phyloP scores from a whole-genome alignment of 352 stramenopile species.

The Phytophthora tentaculata region DNA sequence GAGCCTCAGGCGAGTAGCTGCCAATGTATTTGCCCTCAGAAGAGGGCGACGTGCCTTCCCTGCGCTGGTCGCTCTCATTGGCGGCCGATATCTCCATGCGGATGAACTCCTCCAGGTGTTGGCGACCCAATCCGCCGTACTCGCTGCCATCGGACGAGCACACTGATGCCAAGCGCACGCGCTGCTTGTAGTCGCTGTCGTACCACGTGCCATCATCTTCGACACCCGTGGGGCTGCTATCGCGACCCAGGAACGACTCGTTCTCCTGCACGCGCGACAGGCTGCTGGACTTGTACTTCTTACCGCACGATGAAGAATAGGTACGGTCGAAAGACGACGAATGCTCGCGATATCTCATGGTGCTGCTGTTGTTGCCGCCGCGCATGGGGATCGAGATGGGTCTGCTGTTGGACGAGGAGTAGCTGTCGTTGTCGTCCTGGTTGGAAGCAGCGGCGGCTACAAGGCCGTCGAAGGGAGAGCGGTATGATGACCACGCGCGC shows the following conservation, averaged over 20 bases:
- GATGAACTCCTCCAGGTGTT: slow-evolving; percentile 82
- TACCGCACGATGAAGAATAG: slow-evolving; percentile 41
- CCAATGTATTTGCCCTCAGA: slow-evolving; percentile 78
- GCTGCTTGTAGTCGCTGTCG: slow-evolving; percentile 76
- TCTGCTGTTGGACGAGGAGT: slow-evolving; percentile 47
- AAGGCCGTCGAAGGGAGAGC: slow-evolving; percentile 72
- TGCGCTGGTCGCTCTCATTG: slow-evolving; percentile 59
- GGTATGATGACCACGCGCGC: slow-evolving; percentile 48
- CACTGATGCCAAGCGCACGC: slow-evolving; percentile 68
- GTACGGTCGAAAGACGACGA: slow-evolving; percentile 36
- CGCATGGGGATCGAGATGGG: slow-evolving; percentile 73
- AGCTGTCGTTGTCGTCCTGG: slow-evolving; percentile 52
- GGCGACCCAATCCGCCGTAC: slow-evolving; percentile 71
- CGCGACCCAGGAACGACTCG: slow-evolving; percentile 53
- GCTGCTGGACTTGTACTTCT: slow-evolving; percentile 56
- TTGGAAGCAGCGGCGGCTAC: slow-evolving; percentile 63
- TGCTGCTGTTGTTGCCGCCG: slow-evolving; percentile 37
- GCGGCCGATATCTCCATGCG: slow-evolving; percentile 82
- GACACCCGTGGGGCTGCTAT: slow-evolving; percentile 75
- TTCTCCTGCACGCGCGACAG: slow-evolving; percentile 72
- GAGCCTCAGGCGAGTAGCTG: slow-evolving; percentile 88
- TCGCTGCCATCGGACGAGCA: slow-evolving; percentile 82
- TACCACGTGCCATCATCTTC: slow-evolving; percentile 69
- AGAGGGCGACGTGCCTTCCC: slow-evolving; percentile 34
- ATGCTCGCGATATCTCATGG: slow-evolving; percentile 31